Evolutionary conservation across 1,139 yeast genomes (phyloP).

Genomic region (Geotrichum cucujoidarum): DNA sequence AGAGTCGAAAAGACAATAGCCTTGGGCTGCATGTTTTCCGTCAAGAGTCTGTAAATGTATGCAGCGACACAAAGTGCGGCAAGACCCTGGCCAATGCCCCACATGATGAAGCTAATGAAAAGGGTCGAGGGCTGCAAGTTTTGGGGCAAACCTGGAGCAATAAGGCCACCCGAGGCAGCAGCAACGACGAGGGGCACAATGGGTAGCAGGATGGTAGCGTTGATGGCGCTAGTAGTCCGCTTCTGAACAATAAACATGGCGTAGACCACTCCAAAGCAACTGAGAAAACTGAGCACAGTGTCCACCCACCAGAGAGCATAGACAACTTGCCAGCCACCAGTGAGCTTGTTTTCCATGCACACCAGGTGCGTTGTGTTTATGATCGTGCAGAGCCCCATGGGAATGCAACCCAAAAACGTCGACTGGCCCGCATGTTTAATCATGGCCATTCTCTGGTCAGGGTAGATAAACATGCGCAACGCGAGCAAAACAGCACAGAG

Average conservation of each 20-base stretch:
- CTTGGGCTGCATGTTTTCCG: constrained; percentile 55
- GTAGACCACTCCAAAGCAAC: constrained; percentile 51
- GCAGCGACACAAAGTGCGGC: constrained; percentile 55
- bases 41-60: constrained; percentile 54
- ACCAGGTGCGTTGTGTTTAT: constrained; percentile 49
- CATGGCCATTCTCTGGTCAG: constrained; percentile 37
- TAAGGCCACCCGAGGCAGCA: constrained; percentile 58
- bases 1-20: constrained; percentile 49
- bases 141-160: constrained; percentile 45
- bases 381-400: constrained; percentile 72
- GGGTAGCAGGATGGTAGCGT: constrained; percentile 55
- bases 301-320: constrained; percentile 66
- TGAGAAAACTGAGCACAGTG: constrained; percentile 27
- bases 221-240: constrained; percentile 35
- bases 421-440: constrained; percentile 47
- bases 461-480: constrained; percentile 40
- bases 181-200: constrained; percentile 73
- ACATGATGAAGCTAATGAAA: constrained; percentile 51
- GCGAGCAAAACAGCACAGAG: constrained; percentile 40
- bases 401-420: constrained; percentile 67
- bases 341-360: constrained; percentile 30
- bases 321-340: constrained; percentile 29
- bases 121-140: constrained; percentile 49
- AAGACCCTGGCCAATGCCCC: constrained; percentile 63
- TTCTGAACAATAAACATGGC: constrained; percentile 42